Evolutionary conservation across 129 eudicot species (phyloP).

Genomic region (Helianthus tuberosus): DNA sequence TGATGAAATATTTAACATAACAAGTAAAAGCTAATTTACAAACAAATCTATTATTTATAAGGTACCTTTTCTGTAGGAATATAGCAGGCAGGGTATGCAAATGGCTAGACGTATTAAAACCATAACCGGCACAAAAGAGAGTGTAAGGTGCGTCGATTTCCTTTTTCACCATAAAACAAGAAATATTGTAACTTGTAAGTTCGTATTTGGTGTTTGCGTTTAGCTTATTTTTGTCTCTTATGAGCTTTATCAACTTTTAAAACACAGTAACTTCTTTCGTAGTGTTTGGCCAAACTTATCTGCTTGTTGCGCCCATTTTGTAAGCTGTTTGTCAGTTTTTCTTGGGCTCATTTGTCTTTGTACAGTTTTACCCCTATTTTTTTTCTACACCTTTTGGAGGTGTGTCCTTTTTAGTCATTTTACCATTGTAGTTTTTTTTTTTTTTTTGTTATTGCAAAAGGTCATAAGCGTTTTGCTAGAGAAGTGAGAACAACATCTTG

Average conservation of each 20-base stretch:
- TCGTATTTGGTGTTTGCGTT: not conserved
- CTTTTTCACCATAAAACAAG: not conserved
- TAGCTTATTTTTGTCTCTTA: not conserved
- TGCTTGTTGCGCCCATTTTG: not conserved
- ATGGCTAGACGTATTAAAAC: constrained; percentile 64
- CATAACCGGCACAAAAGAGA: constrained; percentile 65
- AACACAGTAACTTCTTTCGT: not conserved
- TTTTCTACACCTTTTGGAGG: not conserved
- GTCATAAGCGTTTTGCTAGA: no score
- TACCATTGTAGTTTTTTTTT: not conserved
- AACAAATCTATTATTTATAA: constrained; percentile 12
- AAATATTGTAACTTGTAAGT: not conserved
- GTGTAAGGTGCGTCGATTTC: constrained; percentile 57
- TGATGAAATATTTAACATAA: not conserved
- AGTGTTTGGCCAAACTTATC: constrained; percentile 6
- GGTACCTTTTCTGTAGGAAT: constrained; percentile 48
- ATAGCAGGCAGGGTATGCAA: constrained; percentile 48
- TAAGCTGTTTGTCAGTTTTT: not conserved
- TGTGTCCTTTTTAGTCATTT: not conserved
- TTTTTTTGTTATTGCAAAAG: not conserved
- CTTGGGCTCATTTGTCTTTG: not conserved
- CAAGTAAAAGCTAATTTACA: not conserved
- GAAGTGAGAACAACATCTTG: not conserved
- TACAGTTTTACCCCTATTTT: not conserved
- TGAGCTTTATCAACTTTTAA: not conserved